phyloP scores from a whole-genome alignment of 805 yeast species.

The Naumovozyma baii region DNA sequence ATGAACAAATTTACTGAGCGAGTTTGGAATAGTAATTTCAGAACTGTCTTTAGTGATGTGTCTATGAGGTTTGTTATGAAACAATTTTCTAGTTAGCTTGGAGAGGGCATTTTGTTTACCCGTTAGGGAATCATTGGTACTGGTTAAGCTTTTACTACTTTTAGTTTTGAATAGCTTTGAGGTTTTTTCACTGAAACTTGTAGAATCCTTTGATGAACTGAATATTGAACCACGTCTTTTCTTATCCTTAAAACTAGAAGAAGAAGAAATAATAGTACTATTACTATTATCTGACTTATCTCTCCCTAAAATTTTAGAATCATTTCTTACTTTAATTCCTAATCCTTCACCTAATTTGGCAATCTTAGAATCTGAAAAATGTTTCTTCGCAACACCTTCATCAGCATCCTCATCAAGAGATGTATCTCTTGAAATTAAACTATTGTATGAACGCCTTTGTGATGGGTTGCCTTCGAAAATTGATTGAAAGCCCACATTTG shows the following conservation, averaged over 20 bases:
- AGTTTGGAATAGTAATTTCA: slow-evolving; percentile 21
- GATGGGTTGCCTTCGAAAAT: slow-evolving; percentile 6
- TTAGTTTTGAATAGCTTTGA: slow-evolving; percentile 10
- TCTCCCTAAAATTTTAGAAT: slow-evolving; percentile 1
- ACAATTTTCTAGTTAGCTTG: slow-evolving; percentile 20
- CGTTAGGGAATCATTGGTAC: slow-evolving; percentile 6
- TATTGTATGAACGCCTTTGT: background rate
- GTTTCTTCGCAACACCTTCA: background rate
- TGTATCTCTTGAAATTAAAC: background rate
- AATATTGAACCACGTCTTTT: background rate
- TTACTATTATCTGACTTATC: slow-evolving; percentile 4
- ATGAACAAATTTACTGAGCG: slow-evolving; percentile 27
- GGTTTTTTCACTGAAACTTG: slow-evolving; percentile 10
- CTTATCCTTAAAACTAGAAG: slow-evolving; percentile 4
- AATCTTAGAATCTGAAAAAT: background rate
- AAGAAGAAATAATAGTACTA: slow-evolving; percentile 8
- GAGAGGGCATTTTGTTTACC: slow-evolving; percentile 13
- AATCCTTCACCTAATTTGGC: background rate
- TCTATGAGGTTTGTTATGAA: slow-evolving; percentile 17
- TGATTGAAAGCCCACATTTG: slow-evolving; percentile 14
- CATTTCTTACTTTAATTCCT: background rate
- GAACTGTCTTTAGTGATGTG: slow-evolving; percentile 12
- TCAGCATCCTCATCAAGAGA: background rate
- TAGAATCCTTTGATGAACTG: slow-evolving; percentile 1
- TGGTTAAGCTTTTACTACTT: background rate